A percentile compares a stretch with the other conserved stretches of the same genome.
Evolutionary conservation across 148 eudicot species (phyloP).

Genomic region (Rhododendron molle): DNA sequence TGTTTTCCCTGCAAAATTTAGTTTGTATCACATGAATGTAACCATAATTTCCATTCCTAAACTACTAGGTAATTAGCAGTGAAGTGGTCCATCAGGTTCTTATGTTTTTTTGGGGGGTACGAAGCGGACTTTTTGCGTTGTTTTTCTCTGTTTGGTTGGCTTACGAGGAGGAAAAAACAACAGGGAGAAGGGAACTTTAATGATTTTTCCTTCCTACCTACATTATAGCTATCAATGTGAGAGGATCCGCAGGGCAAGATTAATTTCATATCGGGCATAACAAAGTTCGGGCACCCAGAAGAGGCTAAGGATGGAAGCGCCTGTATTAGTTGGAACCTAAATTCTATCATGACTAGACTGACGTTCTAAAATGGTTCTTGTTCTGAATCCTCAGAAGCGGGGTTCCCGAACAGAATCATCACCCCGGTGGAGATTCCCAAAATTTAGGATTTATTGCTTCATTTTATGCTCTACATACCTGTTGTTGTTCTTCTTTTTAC

Average conservation of each 20-base stretch:
- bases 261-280: background rate
- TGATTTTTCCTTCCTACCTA: background rate
- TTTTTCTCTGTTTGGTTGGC: background rate
- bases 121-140: background rate
- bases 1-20: background rate
- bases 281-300: background rate
- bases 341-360: background rate
- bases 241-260: background rate
- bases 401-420: background rate
- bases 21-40: background rate
- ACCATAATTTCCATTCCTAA: background rate
- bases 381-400: background rate
- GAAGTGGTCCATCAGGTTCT: background rate
- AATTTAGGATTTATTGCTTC: background rate
- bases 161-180: background rate
- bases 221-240: background rate
- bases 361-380: background rate
- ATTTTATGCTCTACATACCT: background rate
- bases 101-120: background rate
- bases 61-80: background rate
- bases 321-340: background rate
- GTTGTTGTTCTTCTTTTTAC: background rate
- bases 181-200: background rate
- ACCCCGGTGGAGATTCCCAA: background rate
- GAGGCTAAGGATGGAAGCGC: background rate